Percentiles rank a stretch among this genome's conserved stretches.
Evolutionary conservation across 2,329 filamentous ascomycete genomes (phyloP).

Genomic region (Herpotrichia juniperi): DNA sequence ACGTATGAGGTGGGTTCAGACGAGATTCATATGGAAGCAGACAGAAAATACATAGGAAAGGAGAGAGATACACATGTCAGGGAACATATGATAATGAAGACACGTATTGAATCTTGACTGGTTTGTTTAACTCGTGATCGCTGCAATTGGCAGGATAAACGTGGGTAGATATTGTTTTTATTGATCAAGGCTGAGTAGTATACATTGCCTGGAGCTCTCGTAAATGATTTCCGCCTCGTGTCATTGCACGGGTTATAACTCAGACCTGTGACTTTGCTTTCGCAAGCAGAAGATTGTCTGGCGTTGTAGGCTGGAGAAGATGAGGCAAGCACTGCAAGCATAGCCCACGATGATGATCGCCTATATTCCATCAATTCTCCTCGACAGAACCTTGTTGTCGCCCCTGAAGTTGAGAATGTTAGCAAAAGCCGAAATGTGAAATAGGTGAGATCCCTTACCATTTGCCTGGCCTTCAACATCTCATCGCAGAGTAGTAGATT

Average conservation of each 20-base stretch:
- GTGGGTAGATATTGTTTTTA: constrained; percentile 15
- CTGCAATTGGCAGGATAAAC: constrained; percentile 4
- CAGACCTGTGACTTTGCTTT: not conserved
- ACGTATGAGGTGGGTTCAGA: too few relatives aligned
- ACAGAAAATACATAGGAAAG: too few relatives aligned
- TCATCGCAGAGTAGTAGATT: constrained; percentile 96
- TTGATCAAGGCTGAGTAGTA: constrained; percentile 14
- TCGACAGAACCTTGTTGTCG: constrained; percentile 28
- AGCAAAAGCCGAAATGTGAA: not conserved
- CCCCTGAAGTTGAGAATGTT: constrained; percentile 23
- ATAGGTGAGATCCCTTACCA: constrained; percentile 58
- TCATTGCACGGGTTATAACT: too few relatives aligned
- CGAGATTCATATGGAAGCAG: too few relatives aligned
- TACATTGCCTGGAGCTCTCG: constrained; percentile 18
- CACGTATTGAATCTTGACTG: too few relatives aligned
- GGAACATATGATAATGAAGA: too few relatives aligned
- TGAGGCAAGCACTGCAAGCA: not conserved
- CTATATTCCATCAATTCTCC: constrained; percentile 20
- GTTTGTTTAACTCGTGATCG: too few relatives aligned
- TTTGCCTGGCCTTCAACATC: constrained; percentile 95
- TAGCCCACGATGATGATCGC: not conserved
- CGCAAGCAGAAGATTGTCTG: not conserved
- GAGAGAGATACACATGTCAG: too few relatives aligned
- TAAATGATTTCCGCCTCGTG: too few relatives aligned
- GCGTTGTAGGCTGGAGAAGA: not conserved